These are phyloP conservation scores for Trifolium dubium DNA, from an alignment of 306 rosid species.

Conservation along the genomic window DNA sequence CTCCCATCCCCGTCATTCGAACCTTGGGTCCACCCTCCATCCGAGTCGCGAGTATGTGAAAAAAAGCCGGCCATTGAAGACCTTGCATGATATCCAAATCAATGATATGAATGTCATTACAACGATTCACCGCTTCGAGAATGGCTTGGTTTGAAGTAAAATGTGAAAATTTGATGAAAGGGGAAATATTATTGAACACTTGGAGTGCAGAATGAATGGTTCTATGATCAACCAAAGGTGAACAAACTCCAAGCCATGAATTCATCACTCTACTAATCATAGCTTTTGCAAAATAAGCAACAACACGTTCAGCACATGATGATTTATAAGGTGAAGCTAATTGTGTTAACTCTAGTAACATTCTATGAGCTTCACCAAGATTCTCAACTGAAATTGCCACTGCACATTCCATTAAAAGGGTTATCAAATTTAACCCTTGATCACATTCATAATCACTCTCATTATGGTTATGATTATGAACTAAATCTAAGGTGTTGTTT, in stretches of 20 bases:
- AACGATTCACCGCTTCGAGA: conserved; percentile 67
- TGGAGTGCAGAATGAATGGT: conserved; percentile 66
- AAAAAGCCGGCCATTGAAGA: conserved; percentile 88
- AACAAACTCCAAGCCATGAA: conserved; percentile 65
- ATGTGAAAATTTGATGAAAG: conserved; percentile 85
- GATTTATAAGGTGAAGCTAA: conserved; percentile 74
- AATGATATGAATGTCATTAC: conserved; percentile 62
- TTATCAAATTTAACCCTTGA: conserved; percentile 62
- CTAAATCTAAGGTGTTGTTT: conserved; percentile 36
- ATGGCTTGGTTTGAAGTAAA: conserved; percentile 92
- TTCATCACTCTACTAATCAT: conserved; percentile 76
- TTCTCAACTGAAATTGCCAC: conserved; percentile 84
- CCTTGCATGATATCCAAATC: conserved; percentile 95
- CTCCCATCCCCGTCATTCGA: conserved; percentile 69
- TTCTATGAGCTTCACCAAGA: conserved; percentile 67
- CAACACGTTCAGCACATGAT: conserved; percentile 80
- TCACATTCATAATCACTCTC: conserved; percentile 38
- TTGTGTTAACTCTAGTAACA: conserved; percentile 73
- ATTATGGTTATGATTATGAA: not conserved
- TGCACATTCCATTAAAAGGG: conserved; percentile 75
- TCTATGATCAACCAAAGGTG: conserved; percentile 64
- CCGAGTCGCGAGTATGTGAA: conserved; percentile 74
- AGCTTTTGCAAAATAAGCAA: conserved; percentile 80
- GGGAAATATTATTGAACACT: conserved; percentile 72
- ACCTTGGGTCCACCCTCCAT: conserved; percentile 69